Conservation (phyloP, 2,329 filamentous ascomycete genomes). For the Aspergillus carbonarius region DNA sequence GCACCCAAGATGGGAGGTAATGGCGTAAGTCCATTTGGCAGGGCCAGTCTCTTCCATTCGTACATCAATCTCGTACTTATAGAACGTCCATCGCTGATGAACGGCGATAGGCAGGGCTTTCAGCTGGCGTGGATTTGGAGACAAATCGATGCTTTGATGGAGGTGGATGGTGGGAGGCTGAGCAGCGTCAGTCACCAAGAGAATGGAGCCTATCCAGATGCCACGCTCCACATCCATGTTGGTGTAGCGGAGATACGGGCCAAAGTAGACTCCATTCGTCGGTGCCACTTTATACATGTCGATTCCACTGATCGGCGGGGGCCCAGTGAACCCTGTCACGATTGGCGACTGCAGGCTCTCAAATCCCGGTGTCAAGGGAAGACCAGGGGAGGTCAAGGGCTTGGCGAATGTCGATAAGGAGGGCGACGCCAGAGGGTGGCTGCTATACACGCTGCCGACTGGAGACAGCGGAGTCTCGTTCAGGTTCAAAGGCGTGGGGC, state of each 20-base stretch:
- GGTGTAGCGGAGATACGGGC: constrained; percentile 89
- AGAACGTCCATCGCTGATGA: constrained; percentile 94
- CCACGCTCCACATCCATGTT: constrained; percentile 96
- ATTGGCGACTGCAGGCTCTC: constrained; percentile 79
- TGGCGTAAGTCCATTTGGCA: constrained; percentile 95
- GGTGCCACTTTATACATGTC: constrained; percentile 92
- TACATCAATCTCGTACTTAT: constrained; percentile 88
- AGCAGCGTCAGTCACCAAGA: constrained; percentile 85
- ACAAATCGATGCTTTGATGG: constrained; percentile 84
- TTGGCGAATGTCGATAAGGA: constrained; percentile 56
- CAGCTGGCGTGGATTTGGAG: constrained; percentile 86
- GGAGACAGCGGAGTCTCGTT: constrained; percentile 82
- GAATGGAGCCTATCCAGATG: constrained; percentile 87
- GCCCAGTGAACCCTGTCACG: constrained; percentile 79
- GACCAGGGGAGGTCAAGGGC: constrained; percentile 74
- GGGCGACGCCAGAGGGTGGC: constrained; percentile 70
- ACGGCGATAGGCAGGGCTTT: constrained; percentile 78
- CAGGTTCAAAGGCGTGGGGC: constrained; percentile 82
- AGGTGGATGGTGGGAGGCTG: constrained; percentile 96
- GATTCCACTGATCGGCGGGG: constrained; percentile 83
- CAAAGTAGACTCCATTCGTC: constrained; percentile 97
- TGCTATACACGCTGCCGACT: constrained; percentile 68
- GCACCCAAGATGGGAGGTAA: constrained; percentile 94
- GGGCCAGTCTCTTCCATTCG: constrained; percentile 77
- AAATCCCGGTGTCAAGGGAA: constrained; percentile 79